Evolutionary conservation across 2,329 filamentous ascomycete species (phyloP).

Genomic region (Harringtonia aguacate): DNA sequence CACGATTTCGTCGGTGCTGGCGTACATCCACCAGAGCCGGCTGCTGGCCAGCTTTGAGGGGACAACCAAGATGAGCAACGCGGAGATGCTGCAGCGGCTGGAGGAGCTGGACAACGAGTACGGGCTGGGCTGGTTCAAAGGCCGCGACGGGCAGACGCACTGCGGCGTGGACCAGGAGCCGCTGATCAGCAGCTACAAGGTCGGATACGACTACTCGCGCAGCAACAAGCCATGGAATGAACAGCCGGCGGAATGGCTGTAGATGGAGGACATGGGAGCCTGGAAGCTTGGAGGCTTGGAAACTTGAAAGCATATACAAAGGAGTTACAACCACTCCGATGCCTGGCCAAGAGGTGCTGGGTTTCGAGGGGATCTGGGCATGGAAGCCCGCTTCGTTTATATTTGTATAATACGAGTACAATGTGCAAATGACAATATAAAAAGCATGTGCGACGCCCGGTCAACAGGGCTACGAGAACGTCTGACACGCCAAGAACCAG

Average conservation of each 20-base stretch:
- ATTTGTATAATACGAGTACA: too few relatives aligned
- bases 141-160: slow-evolving; percentile 62
- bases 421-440: too few relatives aligned
- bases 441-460: too few relatives aligned
- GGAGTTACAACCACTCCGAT: too few relatives aligned
- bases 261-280: background rate
- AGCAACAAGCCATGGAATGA: slow-evolving; percentile 41
- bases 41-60: slow-evolving; percentile 70
- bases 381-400: too few relatives aligned
- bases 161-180: slow-evolving; percentile 72
- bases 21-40: slow-evolving; percentile 70
- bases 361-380: too few relatives aligned
- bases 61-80: slow-evolving; percentile 51
- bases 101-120: slow-evolving; percentile 46
- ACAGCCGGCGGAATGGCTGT: slow-evolving; percentile 25
- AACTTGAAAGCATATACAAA: too few relatives aligned
- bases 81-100: slow-evolving; percentile 51
- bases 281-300: too few relatives aligned
- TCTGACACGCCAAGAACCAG: too few relatives aligned
- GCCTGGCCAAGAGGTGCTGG: too few relatives aligned
- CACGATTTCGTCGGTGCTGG: slow-evolving; percentile 65
- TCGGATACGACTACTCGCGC: slow-evolving; percentile 41
- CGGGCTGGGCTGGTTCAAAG: slow-evolving; percentile 66
- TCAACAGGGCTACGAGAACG: too few relatives aligned
- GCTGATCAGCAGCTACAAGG: slow-evolving; percentile 52